Evolutionary conservation across 2,329 filamentous ascomycete genomes (phyloP).

Genomic region (Claviceps sp.): DNA sequence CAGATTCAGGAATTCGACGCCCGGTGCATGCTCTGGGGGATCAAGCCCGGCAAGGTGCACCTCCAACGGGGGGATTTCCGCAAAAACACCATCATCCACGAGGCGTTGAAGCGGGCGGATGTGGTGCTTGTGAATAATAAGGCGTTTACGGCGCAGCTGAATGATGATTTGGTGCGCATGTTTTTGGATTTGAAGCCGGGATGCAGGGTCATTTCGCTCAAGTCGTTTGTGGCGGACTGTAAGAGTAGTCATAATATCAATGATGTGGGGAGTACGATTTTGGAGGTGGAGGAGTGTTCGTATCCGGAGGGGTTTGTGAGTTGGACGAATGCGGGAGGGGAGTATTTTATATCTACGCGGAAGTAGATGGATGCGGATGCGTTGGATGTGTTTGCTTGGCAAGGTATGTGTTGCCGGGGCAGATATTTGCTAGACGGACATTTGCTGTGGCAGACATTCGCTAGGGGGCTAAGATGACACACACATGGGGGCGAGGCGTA

Average conservation of each 20-base stretch:
- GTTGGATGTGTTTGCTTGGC: slow-evolving; percentile 9
- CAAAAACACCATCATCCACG: slow-evolving; percentile 53
- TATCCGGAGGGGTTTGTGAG: slow-evolving; percentile 67
- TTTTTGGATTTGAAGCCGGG: slow-evolving; percentile 89
- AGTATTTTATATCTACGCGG: slow-evolving; percentile 80
- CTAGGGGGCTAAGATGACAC: no score
- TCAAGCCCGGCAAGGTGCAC: slow-evolving; percentile 64
- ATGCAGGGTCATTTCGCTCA: slow-evolving; percentile 79
- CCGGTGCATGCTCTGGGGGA: slow-evolving; percentile 81
- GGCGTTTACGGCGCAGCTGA: slow-evolving; percentile 79
- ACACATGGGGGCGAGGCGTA: no score
- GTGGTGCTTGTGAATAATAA: slow-evolving; percentile 98
- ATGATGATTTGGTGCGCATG: slow-evolving; percentile 71
- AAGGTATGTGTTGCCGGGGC: no score
- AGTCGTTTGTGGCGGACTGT: slow-evolving; percentile 74
- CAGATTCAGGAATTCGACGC: slow-evolving; percentile 74
- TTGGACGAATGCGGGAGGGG: slow-evolving; percentile 75
- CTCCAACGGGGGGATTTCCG: slow-evolving; percentile 79
- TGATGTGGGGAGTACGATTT: slow-evolving; percentile 68
- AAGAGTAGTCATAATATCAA: slow-evolving; percentile 64
- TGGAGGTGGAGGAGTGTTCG: slow-evolving; percentile 55
- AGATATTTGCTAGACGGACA: no score
- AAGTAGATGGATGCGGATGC: slow-evolving; percentile 27
- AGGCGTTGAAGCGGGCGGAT: slow-evolving; percentile 69
- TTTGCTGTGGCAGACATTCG: no score